Percentiles rank a stretch among this genome's conserved stretches.
These are phyloP conservation scores for Calonectria montana DNA, from an alignment of 2,329 filamentous ascomycete species.

Conservation along the genomic window DNA sequence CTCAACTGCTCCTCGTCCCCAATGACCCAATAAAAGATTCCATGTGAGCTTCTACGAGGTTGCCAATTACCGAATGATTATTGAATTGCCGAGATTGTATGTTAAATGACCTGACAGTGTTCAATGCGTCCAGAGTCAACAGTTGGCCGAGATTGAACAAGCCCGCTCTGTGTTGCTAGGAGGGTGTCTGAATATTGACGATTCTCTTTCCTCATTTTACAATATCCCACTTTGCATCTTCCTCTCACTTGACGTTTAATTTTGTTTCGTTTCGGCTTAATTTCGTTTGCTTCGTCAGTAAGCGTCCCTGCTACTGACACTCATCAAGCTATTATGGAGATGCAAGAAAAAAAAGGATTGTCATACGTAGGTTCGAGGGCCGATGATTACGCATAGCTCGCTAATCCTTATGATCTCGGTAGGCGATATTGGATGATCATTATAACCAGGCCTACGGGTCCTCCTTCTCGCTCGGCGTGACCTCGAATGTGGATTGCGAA, in stretches of 20 bases:
- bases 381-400: background rate
- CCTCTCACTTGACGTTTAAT: background rate
- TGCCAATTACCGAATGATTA: background rate
- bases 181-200: background rate
- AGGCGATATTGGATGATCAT: background rate
- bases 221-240: background rate
- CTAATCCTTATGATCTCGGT: slow-evolving; percentile 1
- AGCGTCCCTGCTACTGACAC: background rate
- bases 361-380: background rate
- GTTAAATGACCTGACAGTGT: background rate
- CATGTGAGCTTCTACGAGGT: background rate
- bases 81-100: background rate
- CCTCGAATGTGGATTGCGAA: background rate
- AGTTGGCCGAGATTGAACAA: background rate
- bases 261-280: background rate
- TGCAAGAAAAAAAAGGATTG: too few relatives aligned
- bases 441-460: background rate
- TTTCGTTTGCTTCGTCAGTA: background rate
- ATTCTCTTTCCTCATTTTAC: background rate
- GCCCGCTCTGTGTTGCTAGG: background rate
- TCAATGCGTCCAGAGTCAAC: background rate
- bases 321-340: too few relatives aligned
- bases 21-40: too few relatives aligned
- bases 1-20: too few relatives aligned
- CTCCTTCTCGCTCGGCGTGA: background rate